Conservation (phyloP, 768 basidiomycete species). For the Suillus plorans region DNA sequence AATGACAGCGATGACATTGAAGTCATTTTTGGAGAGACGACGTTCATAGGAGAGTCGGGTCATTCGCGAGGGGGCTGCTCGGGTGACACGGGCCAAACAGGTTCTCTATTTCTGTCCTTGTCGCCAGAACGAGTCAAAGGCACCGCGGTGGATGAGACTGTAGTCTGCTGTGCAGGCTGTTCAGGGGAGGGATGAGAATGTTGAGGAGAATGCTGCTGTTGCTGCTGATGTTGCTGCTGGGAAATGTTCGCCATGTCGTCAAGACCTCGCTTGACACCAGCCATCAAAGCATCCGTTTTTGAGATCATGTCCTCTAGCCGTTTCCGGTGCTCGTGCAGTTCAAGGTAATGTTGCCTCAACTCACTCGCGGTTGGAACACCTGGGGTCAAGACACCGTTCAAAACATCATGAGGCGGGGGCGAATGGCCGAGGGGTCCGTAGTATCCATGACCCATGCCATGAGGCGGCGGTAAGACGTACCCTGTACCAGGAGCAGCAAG, state of each 20-base stretch:
- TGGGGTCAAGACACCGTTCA: conserved; percentile 27
- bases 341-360: conserved; percentile 68
- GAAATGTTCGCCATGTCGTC: conserved; percentile 63
- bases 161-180: conserved; percentile 23
- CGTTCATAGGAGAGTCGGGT: background rate
- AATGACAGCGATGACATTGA: conserved; percentile 9
- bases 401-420: conserved; percentile 32
- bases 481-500: conserved; percentile 36
- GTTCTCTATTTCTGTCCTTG: conserved; percentile 29
- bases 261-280: conserved; percentile 67
- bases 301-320: conserved; percentile 73
- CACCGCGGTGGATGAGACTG: conserved; percentile 14
- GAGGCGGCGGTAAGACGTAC: conserved; percentile 42
- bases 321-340: conserved; percentile 61
- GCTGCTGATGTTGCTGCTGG: conserved; percentile 19
- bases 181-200: conserved; percentile 22
- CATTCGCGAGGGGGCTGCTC: conserved; percentile 28
- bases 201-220: conserved; percentile 23
- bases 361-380: conserved; percentile 52
- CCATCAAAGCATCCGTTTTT: conserved; percentile 73
- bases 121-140: conserved; percentile 26
- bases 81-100: conserved; percentile 29
- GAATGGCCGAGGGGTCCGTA: conserved; percentile 38
- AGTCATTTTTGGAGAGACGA: background rate
- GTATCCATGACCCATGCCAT: conserved; percentile 35